These are phyloP conservation scores for Pyrenophora teres DNA, from an alignment of 2,329 filamentous ascomycete species.

Conservation along the genomic window DNA sequence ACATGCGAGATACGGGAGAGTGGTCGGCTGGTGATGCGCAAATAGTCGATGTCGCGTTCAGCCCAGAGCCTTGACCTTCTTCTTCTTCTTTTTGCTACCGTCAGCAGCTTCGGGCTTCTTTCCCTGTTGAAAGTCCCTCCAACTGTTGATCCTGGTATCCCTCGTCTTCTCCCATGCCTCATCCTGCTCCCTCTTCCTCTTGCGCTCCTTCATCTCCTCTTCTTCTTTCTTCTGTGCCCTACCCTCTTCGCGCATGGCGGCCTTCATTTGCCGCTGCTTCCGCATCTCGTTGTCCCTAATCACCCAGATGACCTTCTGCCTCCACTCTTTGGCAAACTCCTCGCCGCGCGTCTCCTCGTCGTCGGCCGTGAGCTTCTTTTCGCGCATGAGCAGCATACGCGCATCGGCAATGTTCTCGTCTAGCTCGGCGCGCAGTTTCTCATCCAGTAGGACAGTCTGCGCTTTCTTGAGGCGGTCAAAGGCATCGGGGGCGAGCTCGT, in stretches of 20 bases:
- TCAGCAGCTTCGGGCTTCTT: constrained; percentile 56
- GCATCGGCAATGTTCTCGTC: constrained; percentile 97
- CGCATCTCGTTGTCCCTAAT: constrained; percentile 92
- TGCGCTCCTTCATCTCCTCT: constrained; percentile 72
- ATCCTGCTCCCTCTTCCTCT: constrained; percentile 78
- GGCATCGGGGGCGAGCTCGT: constrained; percentile 87
- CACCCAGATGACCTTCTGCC: constrained; percentile 85
- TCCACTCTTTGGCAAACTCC: constrained; percentile 83
- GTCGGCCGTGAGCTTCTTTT: constrained; percentile 91
- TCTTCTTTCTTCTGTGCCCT: constrained; percentile 84
- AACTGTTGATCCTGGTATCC: constrained; percentile 89
- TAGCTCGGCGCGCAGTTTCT: constrained; percentile 83
- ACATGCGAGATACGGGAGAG: too few species aligned
- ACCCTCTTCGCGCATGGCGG: constrained; percentile 95
- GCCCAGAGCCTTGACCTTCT: constrained; percentile 59
- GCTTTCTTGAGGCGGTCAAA: constrained; percentile 97
- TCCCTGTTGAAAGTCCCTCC: constrained; percentile 85
- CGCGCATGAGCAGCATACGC: constrained; percentile 89
- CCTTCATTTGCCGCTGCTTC: constrained; percentile 82
- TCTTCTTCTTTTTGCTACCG: constrained; percentile 54
- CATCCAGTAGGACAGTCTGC: constrained; percentile 87
- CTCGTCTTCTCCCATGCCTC: constrained; percentile 93
- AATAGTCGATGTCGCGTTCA: constrained; percentile 29
- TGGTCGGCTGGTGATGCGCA: too few species aligned
- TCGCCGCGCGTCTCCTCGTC: constrained; percentile 83